Conservation (phyloP, 768 basidiomycete species). For the Panellus pusillus region DNA sequence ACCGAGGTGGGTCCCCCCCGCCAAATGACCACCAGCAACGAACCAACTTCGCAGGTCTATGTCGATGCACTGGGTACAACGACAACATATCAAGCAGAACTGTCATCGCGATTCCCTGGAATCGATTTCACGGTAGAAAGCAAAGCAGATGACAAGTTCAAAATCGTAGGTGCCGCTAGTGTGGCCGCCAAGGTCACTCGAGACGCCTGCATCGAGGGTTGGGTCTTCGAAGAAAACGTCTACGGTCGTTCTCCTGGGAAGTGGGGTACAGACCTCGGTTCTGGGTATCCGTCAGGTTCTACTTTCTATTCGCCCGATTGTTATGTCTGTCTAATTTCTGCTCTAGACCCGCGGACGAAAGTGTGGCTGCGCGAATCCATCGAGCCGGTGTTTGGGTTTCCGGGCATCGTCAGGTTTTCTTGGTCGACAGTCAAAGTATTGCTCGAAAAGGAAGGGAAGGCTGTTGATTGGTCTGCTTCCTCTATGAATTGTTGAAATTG, state of each 20-base stretch:
- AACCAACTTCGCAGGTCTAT: slow-evolving; percentile 59
- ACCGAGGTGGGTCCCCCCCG: slow-evolving; percentile 56
- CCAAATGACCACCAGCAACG: background rate
- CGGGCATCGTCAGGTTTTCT: slow-evolving; percentile 86
- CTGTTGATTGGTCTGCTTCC: slow-evolving; percentile 69
- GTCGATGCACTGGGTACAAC: slow-evolving; percentile 95
- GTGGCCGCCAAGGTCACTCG: slow-evolving; percentile 98
- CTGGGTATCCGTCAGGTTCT: slow-evolving; percentile 89
- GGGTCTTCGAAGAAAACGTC: slow-evolving; percentile 72
- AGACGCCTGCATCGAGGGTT: slow-evolving; percentile 85
- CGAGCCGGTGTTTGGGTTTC: slow-evolving; percentile 91
- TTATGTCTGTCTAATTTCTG: background rate
- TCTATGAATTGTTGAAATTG: background rate
- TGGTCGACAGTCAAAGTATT: slow-evolving; percentile 92
- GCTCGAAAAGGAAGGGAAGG: slow-evolving; percentile 77
- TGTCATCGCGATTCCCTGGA: slow-evolving; percentile 78
- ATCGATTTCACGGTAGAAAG: slow-evolving; percentile 86
- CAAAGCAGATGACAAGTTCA: slow-evolving; percentile 95
- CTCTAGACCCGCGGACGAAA: slow-evolving; percentile 86
- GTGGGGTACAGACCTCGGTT: slow-evolving; percentile 54
- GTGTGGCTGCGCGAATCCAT: slow-evolving; percentile 77
- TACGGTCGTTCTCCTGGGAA: slow-evolving; percentile 13
- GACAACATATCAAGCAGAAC: slow-evolving; percentile 79
- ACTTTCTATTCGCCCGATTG: background rate
- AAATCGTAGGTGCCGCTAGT: slow-evolving; percentile 95